phyloP scores from a whole-genome alignment of 2,329 filamentous ascomycete genomes.

The Camptophora hylomeconis region DNA sequence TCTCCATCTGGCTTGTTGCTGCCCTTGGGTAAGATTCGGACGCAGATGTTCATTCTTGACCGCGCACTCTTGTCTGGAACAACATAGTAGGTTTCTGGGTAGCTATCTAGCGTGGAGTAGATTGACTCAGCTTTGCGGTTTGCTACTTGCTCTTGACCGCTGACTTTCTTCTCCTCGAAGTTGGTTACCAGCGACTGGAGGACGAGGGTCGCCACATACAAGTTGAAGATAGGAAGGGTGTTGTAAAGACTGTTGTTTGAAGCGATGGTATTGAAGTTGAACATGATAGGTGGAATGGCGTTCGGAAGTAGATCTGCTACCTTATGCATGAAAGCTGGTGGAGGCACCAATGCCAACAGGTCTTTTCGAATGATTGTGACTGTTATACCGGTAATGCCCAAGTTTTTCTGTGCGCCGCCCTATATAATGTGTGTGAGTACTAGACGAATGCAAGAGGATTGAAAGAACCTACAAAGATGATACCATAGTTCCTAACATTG shows the following conservation, averaged over 20 bases:
- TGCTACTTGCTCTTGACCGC: slow-evolving; percentile 62
- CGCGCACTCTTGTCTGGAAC: slow-evolving; percentile 63
- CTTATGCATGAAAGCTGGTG: slow-evolving; percentile 55
- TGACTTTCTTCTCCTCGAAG: slow-evolving; percentile 54
- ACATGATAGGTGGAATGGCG: slow-evolving; percentile 53
- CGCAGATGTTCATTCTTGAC: slow-evolving; percentile 93
- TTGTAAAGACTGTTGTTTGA: slow-evolving; percentile 97
- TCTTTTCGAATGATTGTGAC: slow-evolving; percentile 74
- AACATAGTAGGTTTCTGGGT: slow-evolving; percentile 56
- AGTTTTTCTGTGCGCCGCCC: slow-evolving; percentile 82
- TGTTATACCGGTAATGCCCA: slow-evolving; percentile 74
- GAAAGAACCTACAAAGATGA: slow-evolving; percentile 61
- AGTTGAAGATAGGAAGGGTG: slow-evolving; percentile 86
- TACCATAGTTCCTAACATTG: slow-evolving; percentile 63
- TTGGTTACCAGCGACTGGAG: slow-evolving; percentile 59
- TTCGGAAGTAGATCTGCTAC: slow-evolving; percentile 49
- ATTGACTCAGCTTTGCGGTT: slow-evolving; percentile 63
- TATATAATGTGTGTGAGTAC: slow-evolving; percentile 13
- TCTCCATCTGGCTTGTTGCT: slow-evolving; percentile 20
- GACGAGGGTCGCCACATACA: slow-evolving; percentile 82
- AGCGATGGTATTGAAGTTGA: slow-evolving; percentile 72
- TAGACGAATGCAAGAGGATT: slow-evolving; percentile 1
- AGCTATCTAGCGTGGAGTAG: slow-evolving; percentile 63
- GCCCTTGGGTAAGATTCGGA: slow-evolving; percentile 52
- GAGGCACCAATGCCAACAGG: slow-evolving; percentile 56